A percentile compares a stretch with the other conserved stretches of the same genome.
These are phyloP conservation scores for Tetrahymena thermophila DNA, from an alignment of 73 alveolate species.

Conservation along the genomic window DNA sequence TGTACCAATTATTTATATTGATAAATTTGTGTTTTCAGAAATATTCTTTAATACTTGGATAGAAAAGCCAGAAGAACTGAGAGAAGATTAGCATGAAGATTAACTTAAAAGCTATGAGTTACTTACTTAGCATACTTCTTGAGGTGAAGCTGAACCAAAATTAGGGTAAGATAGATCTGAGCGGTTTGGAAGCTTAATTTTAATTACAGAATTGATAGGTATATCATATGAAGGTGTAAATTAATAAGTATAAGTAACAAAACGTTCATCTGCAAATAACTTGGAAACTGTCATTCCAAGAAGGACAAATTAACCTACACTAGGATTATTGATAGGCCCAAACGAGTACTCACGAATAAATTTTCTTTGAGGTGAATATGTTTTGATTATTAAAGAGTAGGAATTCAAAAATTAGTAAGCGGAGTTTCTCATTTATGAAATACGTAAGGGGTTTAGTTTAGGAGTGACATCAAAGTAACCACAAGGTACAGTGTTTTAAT, in stretches of 20 bases:
- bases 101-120: neutral
- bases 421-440: constrained; percentile 27
- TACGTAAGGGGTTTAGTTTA: neutral
- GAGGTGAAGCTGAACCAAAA: constrained; percentile 11
- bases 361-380: neutral
- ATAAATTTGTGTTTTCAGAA: neutral
- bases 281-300: neutral
- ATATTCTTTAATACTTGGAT: neutral
- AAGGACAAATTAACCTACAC: neutral
- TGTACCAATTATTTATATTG: constrained; percentile 11
- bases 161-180: constrained; percentile 3
- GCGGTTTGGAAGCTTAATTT: constrained; percentile 10
- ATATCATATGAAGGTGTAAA: constrained; percentile 26
- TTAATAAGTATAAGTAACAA: constrained; percentile 7
- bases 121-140: neutral
- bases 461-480: neutral
- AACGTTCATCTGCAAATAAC: constrained; percentile 24
- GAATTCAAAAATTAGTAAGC: constrained; percentile 9
- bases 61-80: neutral
- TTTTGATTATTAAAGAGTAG: neutral
- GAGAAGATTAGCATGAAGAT: neutral
- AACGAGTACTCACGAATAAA: neutral
- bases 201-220: constrained; percentile 14
- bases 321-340: neutral
- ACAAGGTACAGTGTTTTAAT: neutral